Base-by-base conservation (phyloP, 805 yeast genomes). In the Candida tammaniensis region DNA sequence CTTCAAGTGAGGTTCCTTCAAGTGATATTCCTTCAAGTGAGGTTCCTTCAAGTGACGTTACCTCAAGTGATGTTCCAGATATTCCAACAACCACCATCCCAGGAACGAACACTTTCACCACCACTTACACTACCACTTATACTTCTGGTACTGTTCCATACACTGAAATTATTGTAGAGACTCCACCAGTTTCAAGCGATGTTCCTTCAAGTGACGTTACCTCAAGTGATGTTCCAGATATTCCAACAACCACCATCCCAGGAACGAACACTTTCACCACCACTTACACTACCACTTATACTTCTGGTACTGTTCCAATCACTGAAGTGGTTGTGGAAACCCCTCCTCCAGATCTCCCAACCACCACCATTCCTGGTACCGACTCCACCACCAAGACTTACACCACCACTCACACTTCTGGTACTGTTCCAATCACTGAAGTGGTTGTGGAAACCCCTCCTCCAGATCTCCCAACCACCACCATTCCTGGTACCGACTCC, bases 231-330 rank as follows among this genome's bases (percentile, higher is more conserved):
- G 12, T 4, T 13, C 7, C 21, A 12, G 4, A 6, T 15, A 14
- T 6, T 22, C 15, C 20, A 15, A 15, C 32, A 10, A 15, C 17
- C 21, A 21, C 32, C 7, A 30, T 18, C 16, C 24, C 32, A 21
- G 32, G 24, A 11, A n/a, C n/a, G n/a, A n/a, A n/a, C n/a, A 7
- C 31, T 20, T 28, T 15, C 14, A 7, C 31, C 5, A 17, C 8
- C 18, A 13, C 31, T 16, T 26, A 26, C 11, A 17, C 20, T 12
- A 16, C 20, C 4, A 17, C 12, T 11, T 4, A 11, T 12, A 26
- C 29, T 26, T 16, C 20, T 26, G 29, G 20, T 26, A n/a, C 29
- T 10, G 8, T 5, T 16, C n/a, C 29, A 6, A 10, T 13, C 10
- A 26, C 29, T 16, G 29, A 26, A 26, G 16, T 24, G 4, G 27